phyloP scores from a whole-genome alignment of 2,329 filamentous ascomycete species.

The Phoma herbarum region DNA sequence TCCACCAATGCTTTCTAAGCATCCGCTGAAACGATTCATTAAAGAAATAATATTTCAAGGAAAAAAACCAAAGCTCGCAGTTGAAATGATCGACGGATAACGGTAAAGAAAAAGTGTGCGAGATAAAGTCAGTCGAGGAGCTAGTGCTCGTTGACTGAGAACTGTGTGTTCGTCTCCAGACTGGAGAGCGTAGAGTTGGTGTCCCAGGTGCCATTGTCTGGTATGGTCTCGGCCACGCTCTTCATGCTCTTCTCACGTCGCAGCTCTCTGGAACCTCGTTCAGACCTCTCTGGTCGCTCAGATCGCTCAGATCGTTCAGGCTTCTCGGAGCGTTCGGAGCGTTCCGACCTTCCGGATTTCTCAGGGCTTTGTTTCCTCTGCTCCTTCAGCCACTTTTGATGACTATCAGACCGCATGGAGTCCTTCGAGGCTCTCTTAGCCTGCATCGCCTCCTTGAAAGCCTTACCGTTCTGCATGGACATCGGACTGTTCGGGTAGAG shows the following conservation, averaged over 20 bases:
- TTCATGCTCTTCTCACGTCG: conserved; percentile 27
- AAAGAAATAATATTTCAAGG: conserved; percentile 4
- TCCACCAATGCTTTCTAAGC: conserved; percentile 15
- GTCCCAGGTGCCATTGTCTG: conserved; percentile 41
- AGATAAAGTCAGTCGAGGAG: not conserved
- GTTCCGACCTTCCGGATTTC: conserved; percentile 21
- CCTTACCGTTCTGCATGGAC: conserved; percentile 30
- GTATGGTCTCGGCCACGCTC: conserved; percentile 24
- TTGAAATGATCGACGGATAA: not conserved
- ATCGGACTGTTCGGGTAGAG: conserved; percentile 48
- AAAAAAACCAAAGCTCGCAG: conserved; percentile 6
- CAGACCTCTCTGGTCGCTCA: conserved; percentile 21
- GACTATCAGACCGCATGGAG: conserved; percentile 19
- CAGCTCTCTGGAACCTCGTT: conserved; percentile 24
- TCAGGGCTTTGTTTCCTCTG: conserved; percentile 17
- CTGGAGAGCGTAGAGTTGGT: conserved; percentile 35
- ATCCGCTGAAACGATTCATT: conserved; percentile 18
- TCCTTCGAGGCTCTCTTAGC: conserved; percentile 27
- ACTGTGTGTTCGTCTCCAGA: conserved; percentile 28
- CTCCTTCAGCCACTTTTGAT: conserved; percentile 20
- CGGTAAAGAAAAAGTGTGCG: not conserved
- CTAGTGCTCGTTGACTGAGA: conserved; percentile 23
- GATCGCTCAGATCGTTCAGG: conserved; percentile 28
- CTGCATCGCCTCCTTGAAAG: conserved; percentile 28
- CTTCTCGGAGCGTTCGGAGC: conserved; percentile 31